Evolutionary conservation across 257 asterid species (phyloP).

Genomic region (Forsythia suspensa): DNA sequence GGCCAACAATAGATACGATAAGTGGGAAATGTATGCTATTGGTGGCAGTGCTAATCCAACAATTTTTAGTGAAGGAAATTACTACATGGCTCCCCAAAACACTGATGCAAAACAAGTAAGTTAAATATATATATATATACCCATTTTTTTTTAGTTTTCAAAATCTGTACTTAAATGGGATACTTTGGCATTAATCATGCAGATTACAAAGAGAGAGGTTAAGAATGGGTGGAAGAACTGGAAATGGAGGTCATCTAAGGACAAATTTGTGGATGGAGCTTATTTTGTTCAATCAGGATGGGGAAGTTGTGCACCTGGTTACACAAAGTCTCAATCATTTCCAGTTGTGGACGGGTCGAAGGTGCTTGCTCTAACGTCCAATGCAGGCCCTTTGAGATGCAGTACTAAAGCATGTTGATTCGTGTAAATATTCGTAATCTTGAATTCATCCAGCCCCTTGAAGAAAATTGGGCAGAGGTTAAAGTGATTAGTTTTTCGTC

Average conservation of each 20-base stretch:
- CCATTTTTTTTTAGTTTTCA: not conserved
- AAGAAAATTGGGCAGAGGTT: not conserved
- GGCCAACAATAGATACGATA: constrained; percentile 79
- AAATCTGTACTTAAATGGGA: not conserved
- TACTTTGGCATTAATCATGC: not conserved
- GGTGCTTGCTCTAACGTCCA: constrained; percentile 59
- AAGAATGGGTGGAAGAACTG: constrained; percentile 57
- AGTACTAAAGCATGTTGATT: constrained; percentile 41
- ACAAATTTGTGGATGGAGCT: constrained; percentile 73
- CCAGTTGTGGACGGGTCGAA: constrained; percentile 65
- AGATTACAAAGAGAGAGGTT: constrained; percentile 76
- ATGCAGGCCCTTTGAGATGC: constrained; percentile 70
- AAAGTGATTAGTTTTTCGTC: not conserved
- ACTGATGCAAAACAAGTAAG: constrained; percentile 52
- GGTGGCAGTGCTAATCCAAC: constrained; percentile 95
- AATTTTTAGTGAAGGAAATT: constrained; percentile 89
- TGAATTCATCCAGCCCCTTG: not conserved
- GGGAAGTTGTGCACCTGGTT: constrained; percentile 55
- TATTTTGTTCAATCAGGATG: constrained; percentile 74
- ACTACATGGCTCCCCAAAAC: constrained; percentile 62
- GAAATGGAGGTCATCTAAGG: constrained; percentile 85
- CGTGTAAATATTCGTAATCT: not conserved
- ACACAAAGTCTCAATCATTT: constrained; percentile 51
- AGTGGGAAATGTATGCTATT: constrained; percentile 83
- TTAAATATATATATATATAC: not conserved